phyloP scores from a whole-genome alignment of 2,329 filamentous ascomycete species.

The Hymenoscyphus scutula region DNA sequence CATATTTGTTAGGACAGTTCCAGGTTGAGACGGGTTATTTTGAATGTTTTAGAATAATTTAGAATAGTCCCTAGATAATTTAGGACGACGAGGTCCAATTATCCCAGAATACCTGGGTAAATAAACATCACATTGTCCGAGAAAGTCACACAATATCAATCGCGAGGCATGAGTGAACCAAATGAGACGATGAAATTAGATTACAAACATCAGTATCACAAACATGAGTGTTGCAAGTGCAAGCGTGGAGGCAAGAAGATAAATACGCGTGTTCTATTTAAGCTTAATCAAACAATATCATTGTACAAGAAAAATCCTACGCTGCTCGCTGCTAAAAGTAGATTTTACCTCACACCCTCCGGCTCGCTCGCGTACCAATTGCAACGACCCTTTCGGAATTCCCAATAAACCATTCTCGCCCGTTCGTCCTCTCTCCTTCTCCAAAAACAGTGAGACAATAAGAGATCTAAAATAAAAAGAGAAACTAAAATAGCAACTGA shows the following conservation, averaged over 20 bases:
- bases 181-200: no score
- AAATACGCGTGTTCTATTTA: conserved; percentile 8
- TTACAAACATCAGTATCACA: no score
- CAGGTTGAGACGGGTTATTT: no score
- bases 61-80: no score
- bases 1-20: no score
- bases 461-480: background rate
- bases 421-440: background rate
- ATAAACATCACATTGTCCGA: background rate
- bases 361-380: background rate
- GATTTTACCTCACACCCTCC: background rate
- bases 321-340: background rate
- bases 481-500: background rate
- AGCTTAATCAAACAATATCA: conserved; percentile 7
- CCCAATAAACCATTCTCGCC: background rate
- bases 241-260: background rate
- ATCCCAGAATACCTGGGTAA: no score
- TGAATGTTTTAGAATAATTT: no score
- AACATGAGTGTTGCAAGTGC: background rate
- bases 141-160: background rate
- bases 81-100: no score
- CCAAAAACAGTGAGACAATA: background rate
- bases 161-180: no score
- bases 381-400: background rate
- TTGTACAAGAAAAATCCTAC: background rate